Evolutionary conservation across 495 filamentous ascomycete species (phyloP).

Genomic region (Penicillium psychrofluorescens): DNA sequence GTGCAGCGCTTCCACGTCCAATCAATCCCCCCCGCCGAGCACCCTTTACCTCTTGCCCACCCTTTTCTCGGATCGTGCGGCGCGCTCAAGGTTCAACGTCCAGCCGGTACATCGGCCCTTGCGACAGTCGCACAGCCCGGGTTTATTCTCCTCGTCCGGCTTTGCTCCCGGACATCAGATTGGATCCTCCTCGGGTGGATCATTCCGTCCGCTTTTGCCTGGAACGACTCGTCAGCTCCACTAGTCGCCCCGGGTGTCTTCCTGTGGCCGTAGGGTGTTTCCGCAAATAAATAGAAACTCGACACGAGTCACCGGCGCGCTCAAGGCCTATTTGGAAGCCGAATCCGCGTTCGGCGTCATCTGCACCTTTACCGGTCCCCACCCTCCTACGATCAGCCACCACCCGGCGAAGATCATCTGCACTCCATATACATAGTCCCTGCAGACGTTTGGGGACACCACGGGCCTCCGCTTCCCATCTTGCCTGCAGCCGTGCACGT

Average conservation of each 20-base stretch:
- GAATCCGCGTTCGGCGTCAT: slow-evolving; percentile 32
- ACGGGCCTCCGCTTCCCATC: slow-evolving; percentile 16
- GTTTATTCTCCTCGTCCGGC: slow-evolving; percentile 8
- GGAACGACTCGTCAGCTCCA: background rate
- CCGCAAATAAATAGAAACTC: slow-evolving; percentile 1
- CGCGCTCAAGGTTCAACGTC: slow-evolving; percentile 13
- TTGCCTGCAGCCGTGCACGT: slow-evolving; percentile 16
- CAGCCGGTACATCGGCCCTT: slow-evolving; percentile 7
- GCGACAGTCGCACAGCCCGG: slow-evolving; percentile 7
- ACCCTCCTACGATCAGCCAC: slow-evolving; percentile 14
- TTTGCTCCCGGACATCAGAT: too few species aligned
- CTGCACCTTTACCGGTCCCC: slow-evolving; percentile 28
- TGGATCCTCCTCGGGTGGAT: background rate
- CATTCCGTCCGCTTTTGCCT: too few species aligned
- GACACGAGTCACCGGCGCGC: slow-evolving; percentile 13
- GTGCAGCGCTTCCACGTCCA: slow-evolving; percentile 20
- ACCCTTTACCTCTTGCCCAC: too few species aligned
- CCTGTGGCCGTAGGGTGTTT: slow-evolving; percentile 4
- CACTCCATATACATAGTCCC: slow-evolving; percentile 45
- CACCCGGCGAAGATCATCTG: slow-evolving; percentile 48
- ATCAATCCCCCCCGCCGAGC: slow-evolving; percentile 15
- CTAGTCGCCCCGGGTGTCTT: background rate
- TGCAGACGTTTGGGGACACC: slow-evolving; percentile 22
- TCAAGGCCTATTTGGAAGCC: slow-evolving; percentile 17
- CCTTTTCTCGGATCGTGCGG: slow-evolving; percentile 10